A percentile compares a stretch with the other conserved stretches of the same genome.
Conservation (phyloP, 2,329 filamentous ascomycete genomes). For the Exophiala bonariae region DNA sequence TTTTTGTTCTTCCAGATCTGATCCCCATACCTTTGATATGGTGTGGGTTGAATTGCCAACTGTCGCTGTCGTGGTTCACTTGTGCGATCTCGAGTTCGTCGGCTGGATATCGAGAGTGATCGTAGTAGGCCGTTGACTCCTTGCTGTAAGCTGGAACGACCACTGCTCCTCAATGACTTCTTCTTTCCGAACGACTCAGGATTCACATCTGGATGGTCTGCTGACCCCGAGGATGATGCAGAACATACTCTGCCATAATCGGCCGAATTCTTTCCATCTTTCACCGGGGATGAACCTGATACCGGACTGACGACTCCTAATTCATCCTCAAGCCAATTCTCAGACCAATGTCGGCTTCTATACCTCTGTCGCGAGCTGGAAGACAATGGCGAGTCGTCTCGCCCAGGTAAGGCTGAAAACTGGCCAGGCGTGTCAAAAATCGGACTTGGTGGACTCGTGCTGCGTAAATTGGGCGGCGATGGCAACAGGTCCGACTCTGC, state of each 20-base stretch:
- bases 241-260: conserved; percentile 27
- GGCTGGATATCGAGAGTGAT: conserved; percentile 14
- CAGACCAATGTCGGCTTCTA: conserved; percentile 6
- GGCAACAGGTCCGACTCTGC: conserved; percentile 18
- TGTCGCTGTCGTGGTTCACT: conserved; percentile 24
- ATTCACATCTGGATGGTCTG: conserved; percentile 12
- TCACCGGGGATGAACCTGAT: background rate
- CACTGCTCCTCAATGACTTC: conserved; percentile 8
- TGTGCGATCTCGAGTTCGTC: background rate
- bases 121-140: conserved; percentile 15
- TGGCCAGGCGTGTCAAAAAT: background rate
- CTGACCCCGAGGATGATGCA: too few relatives aligned
- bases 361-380: background rate
- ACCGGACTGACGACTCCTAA: conserved; percentile 11
- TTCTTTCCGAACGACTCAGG: conserved; percentile 1
- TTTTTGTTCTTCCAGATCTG: conserved; percentile 36
- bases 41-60: conserved; percentile 35
- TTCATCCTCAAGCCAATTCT: conserved; percentile 15
- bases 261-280: background rate
- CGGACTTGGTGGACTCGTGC: conserved; percentile 17
- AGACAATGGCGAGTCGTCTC: too few relatives aligned
- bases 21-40: conserved; percentile 39
- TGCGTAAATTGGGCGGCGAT: conserved; percentile 14
- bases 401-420: background rate
- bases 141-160: conserved; percentile 20